Conservation (phyloP, 176 grass and related monocot species). For the Calamus simplicifolius region DNA sequence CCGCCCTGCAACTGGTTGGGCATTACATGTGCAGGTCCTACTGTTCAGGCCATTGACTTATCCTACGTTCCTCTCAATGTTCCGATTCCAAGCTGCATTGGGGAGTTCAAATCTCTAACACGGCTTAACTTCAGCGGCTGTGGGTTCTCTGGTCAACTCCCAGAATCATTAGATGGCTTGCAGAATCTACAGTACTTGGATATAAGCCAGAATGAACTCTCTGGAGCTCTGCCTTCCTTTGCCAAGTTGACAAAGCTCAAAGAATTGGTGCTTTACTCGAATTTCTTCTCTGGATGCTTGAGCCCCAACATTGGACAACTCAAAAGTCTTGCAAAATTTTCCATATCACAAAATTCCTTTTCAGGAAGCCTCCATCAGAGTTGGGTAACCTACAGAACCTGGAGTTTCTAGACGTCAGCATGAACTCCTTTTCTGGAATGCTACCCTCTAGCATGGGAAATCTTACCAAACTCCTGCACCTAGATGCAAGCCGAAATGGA, state of each 20-base stretch:
- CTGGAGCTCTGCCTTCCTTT: conserved; percentile 45
- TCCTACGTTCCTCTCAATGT: conserved; percentile 43
- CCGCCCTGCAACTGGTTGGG: conserved; percentile 75
- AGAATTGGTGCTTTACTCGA: conserved; percentile 50
- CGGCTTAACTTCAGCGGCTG: conserved; percentile 75
- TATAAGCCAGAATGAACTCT: conserved; percentile 65
- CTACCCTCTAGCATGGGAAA: conserved; percentile 56
- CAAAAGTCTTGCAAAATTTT: conserved; percentile 45
- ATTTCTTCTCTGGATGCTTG: conserved; percentile 51
- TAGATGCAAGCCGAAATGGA: conserved; percentile 61
- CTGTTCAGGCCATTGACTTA: conserved; percentile 63
- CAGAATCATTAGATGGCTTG: conserved; percentile 35
- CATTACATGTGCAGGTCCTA: conserved; percentile 38
- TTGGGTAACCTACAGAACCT: conserved; percentile 61
- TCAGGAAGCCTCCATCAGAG: conserved; percentile 45
- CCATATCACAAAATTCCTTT: conserved; percentile 48
- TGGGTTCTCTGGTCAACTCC: conserved; percentile 56
- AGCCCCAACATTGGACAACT: conserved; percentile 48
- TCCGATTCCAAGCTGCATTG: conserved; percentile 48
- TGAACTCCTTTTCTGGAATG: conserved; percentile 47
- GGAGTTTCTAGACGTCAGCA: conserved; percentile 50
- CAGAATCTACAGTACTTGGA: conserved; percentile 50
- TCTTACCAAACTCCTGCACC: conserved; percentile 54
- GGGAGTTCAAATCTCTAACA: conserved; percentile 42
- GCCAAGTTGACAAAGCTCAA: conserved; percentile 44